phyloP scores from a whole-genome alignment of 2,329 filamentous ascomycete species.

The Aspergillus fructus region DNA sequence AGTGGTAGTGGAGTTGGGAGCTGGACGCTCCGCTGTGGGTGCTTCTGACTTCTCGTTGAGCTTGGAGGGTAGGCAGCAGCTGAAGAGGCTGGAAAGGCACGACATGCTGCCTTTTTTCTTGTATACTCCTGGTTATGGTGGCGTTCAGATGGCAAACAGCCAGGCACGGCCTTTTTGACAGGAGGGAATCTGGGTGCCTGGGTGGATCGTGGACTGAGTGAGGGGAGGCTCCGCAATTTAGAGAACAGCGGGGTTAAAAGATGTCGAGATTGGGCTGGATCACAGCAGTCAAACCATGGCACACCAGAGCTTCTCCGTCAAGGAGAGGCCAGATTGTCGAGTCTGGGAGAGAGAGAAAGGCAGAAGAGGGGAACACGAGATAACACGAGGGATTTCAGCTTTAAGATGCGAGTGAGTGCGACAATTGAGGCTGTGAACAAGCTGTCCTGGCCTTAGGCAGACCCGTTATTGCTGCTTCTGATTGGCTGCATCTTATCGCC shows the following conservation, averaged over 20 bases:
- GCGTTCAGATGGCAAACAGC: not conserved
- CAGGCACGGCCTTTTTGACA: not conserved
- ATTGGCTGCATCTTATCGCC: conserved; percentile 8
- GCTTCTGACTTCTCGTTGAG: not conserved
- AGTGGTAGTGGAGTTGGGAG: not conserved
- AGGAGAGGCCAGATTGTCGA: conserved; percentile 1
- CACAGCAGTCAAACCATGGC: not conserved
- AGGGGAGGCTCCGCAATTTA: not conserved
- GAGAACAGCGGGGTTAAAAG: no score
- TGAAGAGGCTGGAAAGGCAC: conserved; percentile 5
- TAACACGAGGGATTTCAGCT: conserved; percentile 4
- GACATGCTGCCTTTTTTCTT: not conserved
- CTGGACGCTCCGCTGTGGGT: not conserved
- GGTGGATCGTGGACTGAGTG: not conserved
- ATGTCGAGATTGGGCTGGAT: not conserved
- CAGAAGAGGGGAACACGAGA: conserved; percentile 1
- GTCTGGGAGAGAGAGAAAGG: not conserved
- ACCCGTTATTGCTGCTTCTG: not conserved
- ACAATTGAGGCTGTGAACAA: conserved; percentile 14
- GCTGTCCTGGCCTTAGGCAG: conserved; percentile 11
- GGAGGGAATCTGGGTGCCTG: conserved; percentile 9
- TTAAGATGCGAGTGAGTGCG: not conserved
- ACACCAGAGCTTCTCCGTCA: not conserved
- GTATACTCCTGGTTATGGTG: not conserved
- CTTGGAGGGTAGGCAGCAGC: conserved; percentile 10